Conservation (phyloP, 2,329 filamentous ascomycete species). For the Zymoseptoria passerinii region DNA sequence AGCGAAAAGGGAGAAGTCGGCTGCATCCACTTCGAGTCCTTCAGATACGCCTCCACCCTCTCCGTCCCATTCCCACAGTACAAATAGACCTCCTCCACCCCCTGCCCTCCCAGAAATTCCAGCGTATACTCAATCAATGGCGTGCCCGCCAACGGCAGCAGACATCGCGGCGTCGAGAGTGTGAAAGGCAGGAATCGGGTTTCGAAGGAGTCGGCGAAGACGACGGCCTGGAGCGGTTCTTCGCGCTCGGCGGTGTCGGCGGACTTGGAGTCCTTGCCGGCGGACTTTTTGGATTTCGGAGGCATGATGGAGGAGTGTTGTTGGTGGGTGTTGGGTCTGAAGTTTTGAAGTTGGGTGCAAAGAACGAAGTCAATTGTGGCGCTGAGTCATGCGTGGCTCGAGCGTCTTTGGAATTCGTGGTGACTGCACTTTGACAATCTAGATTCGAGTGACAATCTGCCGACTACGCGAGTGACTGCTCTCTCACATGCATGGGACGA, state of each 20-base stretch:
- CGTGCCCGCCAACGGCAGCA: constrained; percentile 85
- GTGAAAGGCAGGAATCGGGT: constrained; percentile 86
- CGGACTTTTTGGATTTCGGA: constrained; percentile 40
- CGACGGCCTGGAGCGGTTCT: constrained; percentile 55
- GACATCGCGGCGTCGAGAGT: constrained; percentile 81
- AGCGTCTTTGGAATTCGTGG: no score
- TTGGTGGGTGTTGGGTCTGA: constrained; percentile 1
- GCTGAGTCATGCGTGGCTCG: not conserved
- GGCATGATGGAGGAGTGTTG: constrained; percentile 35
- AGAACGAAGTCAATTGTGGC: not conserved
- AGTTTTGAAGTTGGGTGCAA: not conserved
- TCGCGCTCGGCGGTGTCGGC: constrained; percentile 50
- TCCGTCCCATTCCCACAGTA: constrained; percentile 85
- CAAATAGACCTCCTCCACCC: constrained; percentile 87
- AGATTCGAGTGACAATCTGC: no score
- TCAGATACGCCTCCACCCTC: constrained; percentile 78
- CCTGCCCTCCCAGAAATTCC: constrained; percentile 89
- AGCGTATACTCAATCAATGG: constrained; percentile 96
- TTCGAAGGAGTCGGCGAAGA: constrained; percentile 92
- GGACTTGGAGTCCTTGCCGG: constrained; percentile 31
- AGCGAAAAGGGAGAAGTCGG: constrained; percentile 74
- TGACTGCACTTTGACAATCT: no score
- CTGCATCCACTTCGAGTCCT: constrained; percentile 62
- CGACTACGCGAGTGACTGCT: no score
- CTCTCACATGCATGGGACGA: no score